A percentile compares a stretch with the other conserved stretches of the same genome.
Evolutionary conservation across 2,329 filamentous ascomycete species (phyloP).

Genomic region (Arachnomyces sp.): DNA sequence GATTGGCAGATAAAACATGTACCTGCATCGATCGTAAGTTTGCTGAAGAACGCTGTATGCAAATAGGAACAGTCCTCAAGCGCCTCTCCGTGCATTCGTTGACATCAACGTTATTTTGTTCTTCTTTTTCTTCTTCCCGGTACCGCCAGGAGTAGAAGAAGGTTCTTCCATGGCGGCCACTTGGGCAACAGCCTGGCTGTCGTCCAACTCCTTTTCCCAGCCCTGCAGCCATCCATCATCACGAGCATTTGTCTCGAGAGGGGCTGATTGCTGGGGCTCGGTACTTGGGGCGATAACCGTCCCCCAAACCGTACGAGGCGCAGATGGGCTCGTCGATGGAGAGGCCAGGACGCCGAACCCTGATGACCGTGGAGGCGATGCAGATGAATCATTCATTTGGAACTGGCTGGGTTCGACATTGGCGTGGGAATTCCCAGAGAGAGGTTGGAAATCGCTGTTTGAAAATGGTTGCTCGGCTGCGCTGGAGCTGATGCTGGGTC

Average conservation of each 20-base stretch:
- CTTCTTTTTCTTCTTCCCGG: conserved; percentile 54
- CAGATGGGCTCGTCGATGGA: conserved; percentile 72
- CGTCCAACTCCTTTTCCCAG: conserved; percentile 67
- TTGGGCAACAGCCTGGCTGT: conserved; percentile 42
- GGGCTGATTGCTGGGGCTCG: too few species aligned
- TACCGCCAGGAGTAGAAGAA: conserved; percentile 12
- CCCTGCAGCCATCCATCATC: conserved; percentile 84
- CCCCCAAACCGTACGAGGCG: conserved; percentile 81
- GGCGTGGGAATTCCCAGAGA: conserved; percentile 25
- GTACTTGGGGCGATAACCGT: conserved; percentile 41
- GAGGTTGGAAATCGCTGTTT: conserved; percentile 59
- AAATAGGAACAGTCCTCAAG: conserved; percentile 27
- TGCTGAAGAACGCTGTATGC: neutral
- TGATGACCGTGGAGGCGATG: conserved; percentile 36
- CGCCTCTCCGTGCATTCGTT: conserved; percentile 53
- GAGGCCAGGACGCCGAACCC: conserved; percentile 55
- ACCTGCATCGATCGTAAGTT: neutral
- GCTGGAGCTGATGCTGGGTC: conserved; percentile 42
- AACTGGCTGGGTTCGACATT: too few species aligned
- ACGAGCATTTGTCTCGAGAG: conserved; percentile 24
- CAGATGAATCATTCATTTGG: conserved; percentile 24
- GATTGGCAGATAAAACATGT: too few species aligned
- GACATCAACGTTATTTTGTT: conserved; percentile 65
- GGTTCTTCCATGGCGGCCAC: conserved; percentile 29
- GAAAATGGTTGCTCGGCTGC: conserved; percentile 41